These are phyloP conservation scores for Wickerhamiella spandovensis DNA, from an alignment of 805 yeast species.

Conservation along the genomic window DNA sequence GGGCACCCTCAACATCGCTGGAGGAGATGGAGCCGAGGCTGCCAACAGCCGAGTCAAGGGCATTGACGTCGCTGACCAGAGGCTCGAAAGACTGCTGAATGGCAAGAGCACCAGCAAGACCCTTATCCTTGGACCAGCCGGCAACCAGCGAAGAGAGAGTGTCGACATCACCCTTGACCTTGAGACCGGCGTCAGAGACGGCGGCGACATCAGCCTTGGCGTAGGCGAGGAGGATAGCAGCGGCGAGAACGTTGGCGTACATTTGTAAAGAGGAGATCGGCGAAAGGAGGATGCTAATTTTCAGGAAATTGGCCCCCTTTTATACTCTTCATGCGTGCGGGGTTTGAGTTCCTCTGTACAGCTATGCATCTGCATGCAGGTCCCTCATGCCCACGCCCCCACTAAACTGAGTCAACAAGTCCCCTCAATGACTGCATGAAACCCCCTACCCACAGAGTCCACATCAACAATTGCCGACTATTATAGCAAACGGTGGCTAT, in stretches of 20 bases:
- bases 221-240: conserved; percentile 13
- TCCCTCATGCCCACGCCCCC: not conserved
- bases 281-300: not conserved
- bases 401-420: not conserved
- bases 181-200: conserved; percentile 7
- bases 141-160: conserved; percentile 8
- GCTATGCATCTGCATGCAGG: not conserved
- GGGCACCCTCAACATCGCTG: conserved; percentile 8
- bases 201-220: conserved; percentile 12
- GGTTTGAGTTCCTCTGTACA: not conserved
- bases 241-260: conserved; percentile 14
- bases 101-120: conserved; percentile 20
- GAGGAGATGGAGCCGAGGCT: conserved; percentile 5
- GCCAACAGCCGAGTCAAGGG: conserved; percentile 8
- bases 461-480: not conserved
- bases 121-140: conserved; percentile 12
- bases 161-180: conserved; percentile 11
- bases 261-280: conserved; percentile 4
- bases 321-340: not conserved
- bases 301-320: not conserved
- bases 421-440: not conserved
- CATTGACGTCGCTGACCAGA: conserved; percentile 12
- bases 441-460: not conserved
- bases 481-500: not conserved
- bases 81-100: conserved; percentile 19